Conservation (phyloP, 768 basidiomycete genomes). For the Panaeolus papilionaceus region DNA sequence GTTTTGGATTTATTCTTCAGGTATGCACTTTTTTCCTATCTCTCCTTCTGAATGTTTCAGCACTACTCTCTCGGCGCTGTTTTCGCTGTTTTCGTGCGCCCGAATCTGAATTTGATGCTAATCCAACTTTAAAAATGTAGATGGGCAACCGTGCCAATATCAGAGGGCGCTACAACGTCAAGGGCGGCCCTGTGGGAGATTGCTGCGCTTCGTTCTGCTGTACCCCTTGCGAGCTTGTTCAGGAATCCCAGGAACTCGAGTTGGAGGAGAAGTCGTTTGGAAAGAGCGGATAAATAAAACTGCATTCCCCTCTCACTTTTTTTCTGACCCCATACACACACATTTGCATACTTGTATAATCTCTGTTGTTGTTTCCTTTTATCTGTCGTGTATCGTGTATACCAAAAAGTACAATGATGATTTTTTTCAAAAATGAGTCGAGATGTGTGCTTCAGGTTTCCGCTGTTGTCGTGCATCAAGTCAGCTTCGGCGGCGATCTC, state of each 20-base stretch:
- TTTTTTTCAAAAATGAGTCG: no score
- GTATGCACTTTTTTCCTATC: slow-evolving; percentile 28
- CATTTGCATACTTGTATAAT: no score
- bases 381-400: no score
- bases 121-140: slow-evolving; percentile 23
- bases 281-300: background rate
- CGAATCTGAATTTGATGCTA: background rate
- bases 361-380: no score
- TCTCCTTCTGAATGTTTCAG: background rate
- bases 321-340: no score
- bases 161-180: slow-evolving; percentile 52
- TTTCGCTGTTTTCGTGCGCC: background rate
- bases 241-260: slow-evolving; percentile 54
- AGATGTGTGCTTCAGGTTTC: no score
- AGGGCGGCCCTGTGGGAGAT: slow-evolving; percentile 47
- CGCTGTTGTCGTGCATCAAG: no score
- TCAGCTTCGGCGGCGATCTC: no score
- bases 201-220: slow-evolving; percentile 49
- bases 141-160: slow-evolving; percentile 41
- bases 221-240: slow-evolving; percentile 54
- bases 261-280: slow-evolving; percentile 45
- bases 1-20: slow-evolving; percentile 48
- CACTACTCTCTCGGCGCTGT: background rate
- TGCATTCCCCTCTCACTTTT: no score
- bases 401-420: no score